Percentiles rank a stretch among this genome's conserved stretches.
Conservation (phyloP, 2,329 filamentous ascomycete species). For the Metarhizium anisopliae region DNA sequence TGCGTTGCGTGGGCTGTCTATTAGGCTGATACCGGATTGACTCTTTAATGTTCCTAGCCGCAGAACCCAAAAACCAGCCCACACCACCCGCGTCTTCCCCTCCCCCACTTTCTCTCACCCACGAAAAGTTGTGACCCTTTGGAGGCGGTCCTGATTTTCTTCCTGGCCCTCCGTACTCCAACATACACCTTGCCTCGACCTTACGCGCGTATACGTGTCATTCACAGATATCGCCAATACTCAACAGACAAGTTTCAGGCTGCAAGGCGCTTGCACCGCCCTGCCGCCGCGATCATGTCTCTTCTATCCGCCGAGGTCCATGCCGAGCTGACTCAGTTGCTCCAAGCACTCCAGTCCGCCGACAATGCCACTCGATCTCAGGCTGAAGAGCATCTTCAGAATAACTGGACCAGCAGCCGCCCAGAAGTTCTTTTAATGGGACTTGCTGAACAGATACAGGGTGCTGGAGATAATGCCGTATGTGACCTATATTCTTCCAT, state of each 20-base stretch:
- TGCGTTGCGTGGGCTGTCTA: too few species aligned
- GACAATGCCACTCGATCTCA: slow-evolving; percentile 80
- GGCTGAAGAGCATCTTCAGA: slow-evolving; percentile 84
- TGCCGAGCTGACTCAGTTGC: slow-evolving; percentile 73
- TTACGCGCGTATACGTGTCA: neutral
- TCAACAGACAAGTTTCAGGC: slow-evolving; percentile 6
- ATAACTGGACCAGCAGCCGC: slow-evolving; percentile 74
- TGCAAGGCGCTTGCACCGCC: slow-evolving; percentile 14
- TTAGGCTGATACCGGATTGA: too few species aligned
- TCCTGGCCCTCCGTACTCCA: neutral
- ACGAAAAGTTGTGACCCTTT: slow-evolving; percentile 11
- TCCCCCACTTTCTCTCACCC: slow-evolving; percentile 16
- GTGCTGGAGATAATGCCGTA: slow-evolving; percentile 65
- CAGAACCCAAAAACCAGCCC: neutral
- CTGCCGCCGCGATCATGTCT: slow-evolving; percentile 49
- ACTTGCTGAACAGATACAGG: slow-evolving; percentile 82
- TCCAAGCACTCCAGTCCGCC: slow-evolving; percentile 79
- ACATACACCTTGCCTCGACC: neutral
- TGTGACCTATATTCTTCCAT: slow-evolving; percentile 7
- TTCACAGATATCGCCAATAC: neutral
- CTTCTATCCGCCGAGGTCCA: slow-evolving; percentile 78
- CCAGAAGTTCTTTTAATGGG: slow-evolving; percentile 91
- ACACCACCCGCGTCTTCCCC: slow-evolving; percentile 9
- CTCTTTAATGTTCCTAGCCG: neutral
- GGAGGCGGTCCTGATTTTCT: slow-evolving; percentile 6